Base-by-base conservation (phyloP, 257 asterid genomes). In the Eustoma russellianum region DNA sequence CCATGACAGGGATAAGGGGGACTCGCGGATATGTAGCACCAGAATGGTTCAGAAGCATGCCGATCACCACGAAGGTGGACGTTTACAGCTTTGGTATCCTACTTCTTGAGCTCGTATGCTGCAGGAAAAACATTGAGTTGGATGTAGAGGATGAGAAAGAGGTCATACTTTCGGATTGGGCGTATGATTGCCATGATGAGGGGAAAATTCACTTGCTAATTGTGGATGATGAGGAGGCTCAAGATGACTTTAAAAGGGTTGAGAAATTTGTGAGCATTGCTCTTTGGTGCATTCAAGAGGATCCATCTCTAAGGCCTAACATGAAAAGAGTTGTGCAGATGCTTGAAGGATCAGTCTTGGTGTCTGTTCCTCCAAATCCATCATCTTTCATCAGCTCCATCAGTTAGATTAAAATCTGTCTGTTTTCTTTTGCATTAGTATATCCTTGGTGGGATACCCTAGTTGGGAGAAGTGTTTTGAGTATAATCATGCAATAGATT, bases 1-100 rank as follows among this genome's bases (percentile, higher is more conserved):
- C 83, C 0, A 67, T 67, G 55, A 74, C 85, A 0, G 61, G 74
- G 44, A 62, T 79, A 18, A 75, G 81, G 0, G 92, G 92, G 56
- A 82, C 92, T 1, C 77, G 72, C 56, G 87, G 92, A 5, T 82
- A 82, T 48, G 69, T 79, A 73, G 92, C 88, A 4, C 92, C 92
- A 0, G 87, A 79, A 33, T 82, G 84, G 85, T 65, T 78, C 5
- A 45, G 68, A 57, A 79, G 66, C 50, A 74, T 57, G 17, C 84
- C 84, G 0, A 74, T 82, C 18, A 79, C 91, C 1, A 64, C 74
- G 0, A 82, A 82, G 53, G 84, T 74, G 2, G 92, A 82, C 15
- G 86, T 82, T 16, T 79, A 64, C 11, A 82, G 84, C 55, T 82
- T 65, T 17, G 92, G 84, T 0, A 77, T 77, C 46, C 77, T 82